Conservation (phyloP, 768 basidiomycete species). For the Suillus fuscotomentosus region DNA sequence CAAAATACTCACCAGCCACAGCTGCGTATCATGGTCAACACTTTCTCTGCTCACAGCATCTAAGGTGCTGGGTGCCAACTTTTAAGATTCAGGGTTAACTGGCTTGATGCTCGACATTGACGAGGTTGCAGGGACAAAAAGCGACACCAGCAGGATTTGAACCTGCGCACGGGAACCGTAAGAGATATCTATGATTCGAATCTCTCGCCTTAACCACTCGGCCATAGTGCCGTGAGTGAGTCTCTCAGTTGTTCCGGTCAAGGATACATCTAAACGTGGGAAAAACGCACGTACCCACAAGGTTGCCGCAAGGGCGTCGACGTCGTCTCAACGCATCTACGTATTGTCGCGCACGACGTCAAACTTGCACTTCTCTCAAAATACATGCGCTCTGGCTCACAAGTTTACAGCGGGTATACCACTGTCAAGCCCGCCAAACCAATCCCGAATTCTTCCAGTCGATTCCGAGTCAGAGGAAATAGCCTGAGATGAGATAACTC, state of each 20-base stretch:
- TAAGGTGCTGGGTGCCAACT: too few species aligned
- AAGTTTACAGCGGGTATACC: neutral
- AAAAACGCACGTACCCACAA: neutral
- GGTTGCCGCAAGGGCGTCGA: too few species aligned
- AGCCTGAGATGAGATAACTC: neutral
- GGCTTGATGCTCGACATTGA: neutral
- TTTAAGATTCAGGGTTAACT: too few species aligned
- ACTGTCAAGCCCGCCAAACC: too few species aligned
- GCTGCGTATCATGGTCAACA: neutral
- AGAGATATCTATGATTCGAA: conserved; percentile 3
- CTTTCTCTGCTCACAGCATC: neutral
- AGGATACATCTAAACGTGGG: neutral
- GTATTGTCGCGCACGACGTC: too few species aligned
- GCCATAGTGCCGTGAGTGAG: neutral
- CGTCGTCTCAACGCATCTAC: too few species aligned
- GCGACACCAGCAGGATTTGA: conserved; percentile 6
- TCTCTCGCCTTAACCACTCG: conserved; percentile 7
- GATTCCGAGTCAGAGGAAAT: too few species aligned
- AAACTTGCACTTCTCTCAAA: too few species aligned
- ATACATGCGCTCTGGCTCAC: too few species aligned
- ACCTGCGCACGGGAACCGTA: conserved; percentile 7
- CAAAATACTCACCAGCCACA: neutral
- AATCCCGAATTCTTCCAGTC: too few species aligned
- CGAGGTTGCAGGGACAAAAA: neutral
- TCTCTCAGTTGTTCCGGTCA: neutral